phyloP scores from a whole-genome alignment of 345 rosid species.

The Salix purpurea region DNA sequence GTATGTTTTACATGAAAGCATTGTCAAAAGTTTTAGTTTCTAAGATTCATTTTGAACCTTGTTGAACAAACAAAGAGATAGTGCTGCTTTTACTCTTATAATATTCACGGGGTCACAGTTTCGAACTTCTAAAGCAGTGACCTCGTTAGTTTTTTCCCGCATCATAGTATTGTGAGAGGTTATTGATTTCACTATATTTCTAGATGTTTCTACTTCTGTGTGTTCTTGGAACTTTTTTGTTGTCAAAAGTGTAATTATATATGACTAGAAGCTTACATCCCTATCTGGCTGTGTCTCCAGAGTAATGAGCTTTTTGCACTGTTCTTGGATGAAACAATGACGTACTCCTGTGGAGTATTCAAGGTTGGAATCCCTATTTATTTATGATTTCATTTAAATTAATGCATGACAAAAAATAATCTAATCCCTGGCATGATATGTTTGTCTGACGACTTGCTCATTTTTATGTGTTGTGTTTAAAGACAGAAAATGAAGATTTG shows the following conservation, averaged over 20 bases:
- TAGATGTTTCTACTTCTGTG: too few species aligned
- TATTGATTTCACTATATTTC: not conserved
- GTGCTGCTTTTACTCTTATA: not conserved
- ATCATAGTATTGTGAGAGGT: not conserved
- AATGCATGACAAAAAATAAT: not conserved
- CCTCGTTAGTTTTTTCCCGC: not conserved
- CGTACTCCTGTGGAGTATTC: constrained; percentile 79
- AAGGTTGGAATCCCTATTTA: constrained; percentile 40
- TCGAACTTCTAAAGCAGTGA: not conserved
- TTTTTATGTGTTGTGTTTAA: not conserved
- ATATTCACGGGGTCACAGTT: not conserved
- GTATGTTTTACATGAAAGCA: not conserved
- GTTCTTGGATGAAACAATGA: constrained; percentile 87
- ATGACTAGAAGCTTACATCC: not conserved
- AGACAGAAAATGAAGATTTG: constrained; percentile 66
- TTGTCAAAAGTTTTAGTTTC: not conserved
- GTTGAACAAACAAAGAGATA: not conserved
- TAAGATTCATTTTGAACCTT: not conserved
- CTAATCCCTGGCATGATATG: not conserved
- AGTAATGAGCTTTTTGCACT: constrained; percentile 74
- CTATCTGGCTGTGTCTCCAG: constrained; percentile 26
- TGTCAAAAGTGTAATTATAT: not conserved
- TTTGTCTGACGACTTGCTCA: not conserved
- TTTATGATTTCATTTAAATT: not conserved
- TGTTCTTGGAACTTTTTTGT: not conserved